A percentile compares a stretch with the other conserved stretches of the same genome.
These are phyloP conservation scores for Fusarium newnesense DNA, from an alignment of 2,329 filamentous ascomycete genomes.

Conservation along the genomic window DNA sequence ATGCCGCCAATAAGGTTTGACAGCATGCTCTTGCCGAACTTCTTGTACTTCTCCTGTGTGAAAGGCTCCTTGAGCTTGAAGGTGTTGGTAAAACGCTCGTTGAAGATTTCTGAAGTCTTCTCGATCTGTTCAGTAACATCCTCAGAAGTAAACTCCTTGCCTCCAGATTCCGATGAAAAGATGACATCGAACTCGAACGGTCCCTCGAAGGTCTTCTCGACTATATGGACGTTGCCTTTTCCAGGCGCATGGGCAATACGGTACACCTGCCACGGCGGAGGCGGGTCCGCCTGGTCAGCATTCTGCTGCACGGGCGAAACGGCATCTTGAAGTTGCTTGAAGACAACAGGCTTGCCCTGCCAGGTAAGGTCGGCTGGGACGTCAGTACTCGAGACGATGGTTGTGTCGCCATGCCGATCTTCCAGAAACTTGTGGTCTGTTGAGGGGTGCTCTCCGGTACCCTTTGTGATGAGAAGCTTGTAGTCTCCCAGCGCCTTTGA, in stretches of 20 bases:
- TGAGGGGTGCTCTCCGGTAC: constrained; percentile 69
- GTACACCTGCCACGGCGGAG: constrained; percentile 87
- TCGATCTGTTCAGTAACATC: constrained; percentile 78
- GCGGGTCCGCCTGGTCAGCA: constrained; percentile 71
- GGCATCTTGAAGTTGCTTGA: constrained; percentile 63
- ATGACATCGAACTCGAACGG: constrained; percentile 93
- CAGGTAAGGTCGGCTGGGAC: constrained; percentile 77
- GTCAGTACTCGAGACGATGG: constrained; percentile 77
- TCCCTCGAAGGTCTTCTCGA: constrained; percentile 93
- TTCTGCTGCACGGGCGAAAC: constrained; percentile 61
- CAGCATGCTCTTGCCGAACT: constrained; percentile 89
- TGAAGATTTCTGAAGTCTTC: constrained; percentile 73
- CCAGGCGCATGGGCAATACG: constrained; percentile 77
- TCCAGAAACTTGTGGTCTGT: constrained; percentile 73
- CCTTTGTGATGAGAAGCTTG: constrained; percentile 79
- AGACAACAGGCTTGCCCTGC: constrained; percentile 78
- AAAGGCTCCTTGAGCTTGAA: constrained; percentile 79
- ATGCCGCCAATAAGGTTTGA: constrained; percentile 95
- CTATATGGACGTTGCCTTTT: constrained; percentile 82
- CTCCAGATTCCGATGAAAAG: constrained; percentile 81
- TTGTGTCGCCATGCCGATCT: constrained; percentile 78
- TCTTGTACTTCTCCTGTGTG: constrained; percentile 74
- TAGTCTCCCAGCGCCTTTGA: constrained; percentile 82
- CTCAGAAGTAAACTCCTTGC: constrained; percentile 64
- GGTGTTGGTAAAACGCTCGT: constrained; percentile 76